Evolutionary conservation across 192 early-diverging fungal species (phyloP).

Genomic region (Backusella sp.): DNA sequence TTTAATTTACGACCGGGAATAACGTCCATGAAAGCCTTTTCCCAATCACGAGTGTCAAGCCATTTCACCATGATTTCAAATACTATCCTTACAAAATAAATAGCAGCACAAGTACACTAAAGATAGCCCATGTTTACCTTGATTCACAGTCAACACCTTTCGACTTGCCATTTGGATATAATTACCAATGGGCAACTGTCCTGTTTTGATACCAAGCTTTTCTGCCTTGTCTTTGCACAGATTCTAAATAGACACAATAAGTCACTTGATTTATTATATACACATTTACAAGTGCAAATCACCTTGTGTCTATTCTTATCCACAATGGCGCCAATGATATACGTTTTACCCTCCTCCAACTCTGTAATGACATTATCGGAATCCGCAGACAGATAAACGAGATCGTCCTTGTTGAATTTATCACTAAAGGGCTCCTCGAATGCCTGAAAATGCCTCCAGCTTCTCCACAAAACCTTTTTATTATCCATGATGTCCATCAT

Average conservation of each 20-base stretch:
- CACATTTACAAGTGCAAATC: neutral
- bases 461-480: slow-evolving; percentile 30
- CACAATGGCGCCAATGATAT: slow-evolving; percentile 94
- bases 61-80: slow-evolving; percentile 86
- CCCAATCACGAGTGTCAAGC: slow-evolving; percentile 80
- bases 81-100: slow-evolving; percentile 47
- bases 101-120: neutral
- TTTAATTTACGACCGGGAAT: slow-evolving; percentile 89
- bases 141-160: slow-evolving; percentile 92
- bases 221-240: slow-evolving; percentile 82
- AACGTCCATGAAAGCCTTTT: slow-evolving; percentile 82
- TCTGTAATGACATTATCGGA: slow-evolving; percentile 64
- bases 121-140: slow-evolving; percentile 47
- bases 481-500: slow-evolving; percentile 36
- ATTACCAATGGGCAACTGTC: slow-evolving; percentile 82
- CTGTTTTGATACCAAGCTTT: slow-evolving; percentile 69
- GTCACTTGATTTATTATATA: neutral
- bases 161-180: slow-evolving; percentile 79
- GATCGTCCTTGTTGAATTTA: slow-evolving; percentile 50
- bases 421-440: slow-evolving; percentile 30
- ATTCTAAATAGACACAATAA: slow-evolving; percentile 26
- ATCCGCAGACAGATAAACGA: slow-evolving; percentile 93
- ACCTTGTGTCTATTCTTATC: slow-evolving; percentile 90
- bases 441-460: slow-evolving; percentile 42
- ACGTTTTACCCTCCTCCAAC: slow-evolving; percentile 74